These are phyloP conservation scores for Ballota nigra DNA, from an alignment of 257 asterid genomes.

Conservation along the genomic window DNA sequence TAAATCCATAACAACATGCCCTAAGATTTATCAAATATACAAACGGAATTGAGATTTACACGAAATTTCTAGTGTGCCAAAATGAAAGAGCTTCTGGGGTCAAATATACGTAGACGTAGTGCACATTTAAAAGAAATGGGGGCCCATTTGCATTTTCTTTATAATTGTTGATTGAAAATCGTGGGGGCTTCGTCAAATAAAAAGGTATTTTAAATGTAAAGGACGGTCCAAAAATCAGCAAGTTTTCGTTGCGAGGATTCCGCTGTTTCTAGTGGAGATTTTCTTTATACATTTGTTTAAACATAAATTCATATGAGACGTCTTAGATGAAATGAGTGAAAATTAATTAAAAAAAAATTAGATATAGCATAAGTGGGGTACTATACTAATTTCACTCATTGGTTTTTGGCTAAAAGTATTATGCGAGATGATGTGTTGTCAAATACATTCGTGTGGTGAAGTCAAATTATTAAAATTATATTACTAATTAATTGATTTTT, in stretches of 20 bases:
- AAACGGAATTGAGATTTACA: too few species aligned
- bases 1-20: too few species aligned
- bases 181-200: slow-evolving; percentile 20
- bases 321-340: not conserved
- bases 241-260: slow-evolving; percentile 76
- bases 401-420: too few species aligned
- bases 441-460: too few species aligned
- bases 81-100: not conserved
- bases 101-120: not conserved
- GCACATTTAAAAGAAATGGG: not conserved
- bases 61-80: too few species aligned
- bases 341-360: too few species aligned
- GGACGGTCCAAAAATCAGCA: slow-evolving; percentile 58
- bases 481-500: too few species aligned
- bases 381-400: too few species aligned
- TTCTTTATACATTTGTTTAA: slow-evolving; percentile 2
- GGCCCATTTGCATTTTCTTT: slow-evolving; percentile 26
- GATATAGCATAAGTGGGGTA: not conserved
- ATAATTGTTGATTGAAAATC: slow-evolving; percentile 10
- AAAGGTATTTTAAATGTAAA: slow-evolving; percentile 21
- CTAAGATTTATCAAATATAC: too few species aligned
- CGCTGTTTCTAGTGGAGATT: slow-evolving; percentile 34
- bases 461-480: too few species aligned
- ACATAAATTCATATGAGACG: not conserved
- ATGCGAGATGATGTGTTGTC: too few species aligned